Evolutionary conservation across 2,329 filamentous ascomycete species (phyloP).

Genomic region (Botrytis aclada): DNA sequence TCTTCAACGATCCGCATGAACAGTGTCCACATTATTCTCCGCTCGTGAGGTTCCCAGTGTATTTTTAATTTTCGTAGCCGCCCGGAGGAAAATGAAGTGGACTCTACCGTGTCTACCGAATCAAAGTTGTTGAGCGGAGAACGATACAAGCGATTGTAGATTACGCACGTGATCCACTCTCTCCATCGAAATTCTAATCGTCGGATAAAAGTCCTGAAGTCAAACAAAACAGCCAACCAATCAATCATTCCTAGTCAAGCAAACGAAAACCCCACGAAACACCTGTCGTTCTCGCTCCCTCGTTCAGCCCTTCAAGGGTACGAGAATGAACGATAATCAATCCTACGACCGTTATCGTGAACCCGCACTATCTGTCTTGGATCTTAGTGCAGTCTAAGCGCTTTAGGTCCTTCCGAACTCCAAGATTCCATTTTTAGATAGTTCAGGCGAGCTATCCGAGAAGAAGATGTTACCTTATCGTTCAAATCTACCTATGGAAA

Average conservation of each 20-base stretch:
- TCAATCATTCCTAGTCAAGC: not conserved
- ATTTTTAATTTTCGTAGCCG: not conserved
- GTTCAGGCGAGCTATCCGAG: not conserved
- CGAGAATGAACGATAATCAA: not conserved
- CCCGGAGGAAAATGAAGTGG: constrained; percentile 10
- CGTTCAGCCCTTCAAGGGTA: not conserved
- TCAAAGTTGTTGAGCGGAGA: not conserved
- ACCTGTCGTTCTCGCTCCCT: not conserved
- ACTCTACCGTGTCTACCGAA: not conserved
- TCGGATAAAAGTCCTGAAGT: not conserved
- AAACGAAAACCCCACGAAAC: not conserved
- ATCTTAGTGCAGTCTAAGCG: not conserved
- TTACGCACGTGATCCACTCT: constrained; percentile 6
- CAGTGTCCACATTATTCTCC: not conserved
- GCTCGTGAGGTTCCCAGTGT: not conserved
- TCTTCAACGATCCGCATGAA: not conserved
- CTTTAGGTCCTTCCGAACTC: not conserved
- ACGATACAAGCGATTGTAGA: not conserved
- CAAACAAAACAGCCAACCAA: not conserved
- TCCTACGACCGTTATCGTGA: not conserved
- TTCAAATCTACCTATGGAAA: not conserved
- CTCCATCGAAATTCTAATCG: not conserved
- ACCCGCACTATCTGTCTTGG: not conserved
- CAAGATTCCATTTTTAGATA: not conserved
- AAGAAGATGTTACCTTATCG: not conserved